These are phyloP conservation scores for Penicillium fuscoglaucum DNA, from an alignment of 2,329 filamentous ascomycete species.

Conservation along the genomic window DNA sequence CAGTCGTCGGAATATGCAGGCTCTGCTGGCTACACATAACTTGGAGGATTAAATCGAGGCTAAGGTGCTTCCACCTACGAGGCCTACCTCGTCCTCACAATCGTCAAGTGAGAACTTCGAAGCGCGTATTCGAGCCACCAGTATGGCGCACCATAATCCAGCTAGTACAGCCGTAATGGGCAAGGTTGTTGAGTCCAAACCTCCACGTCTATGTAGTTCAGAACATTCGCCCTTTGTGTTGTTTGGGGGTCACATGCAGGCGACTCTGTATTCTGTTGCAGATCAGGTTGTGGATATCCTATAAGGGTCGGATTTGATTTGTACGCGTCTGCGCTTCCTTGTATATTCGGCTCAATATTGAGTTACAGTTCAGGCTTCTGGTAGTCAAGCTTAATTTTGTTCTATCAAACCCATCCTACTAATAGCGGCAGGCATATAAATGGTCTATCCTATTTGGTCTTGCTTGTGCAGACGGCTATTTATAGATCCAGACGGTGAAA, in stretches of 20 bases:
- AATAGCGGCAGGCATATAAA: not conserved
- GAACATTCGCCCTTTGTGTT: not conserved
- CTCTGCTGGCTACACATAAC: too few relatives aligned
- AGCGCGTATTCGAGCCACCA: too few relatives aligned
- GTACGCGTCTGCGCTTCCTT: not conserved
- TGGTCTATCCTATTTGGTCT: not conserved
- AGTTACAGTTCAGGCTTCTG: not conserved
- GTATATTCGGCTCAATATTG: not conserved
- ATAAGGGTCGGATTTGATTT: not conserved
- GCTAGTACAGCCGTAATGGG: not conserved
- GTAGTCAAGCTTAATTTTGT: not conserved
- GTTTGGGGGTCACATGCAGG: not conserved
- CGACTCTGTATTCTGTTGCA: not conserved
- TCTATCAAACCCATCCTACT: not conserved
- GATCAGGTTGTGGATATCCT: not conserved
- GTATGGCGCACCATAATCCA: not conserved
- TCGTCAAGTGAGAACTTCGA: too few relatives aligned
- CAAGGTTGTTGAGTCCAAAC: not conserved
- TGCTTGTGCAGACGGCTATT: not conserved
- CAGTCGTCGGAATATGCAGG: too few relatives aligned
- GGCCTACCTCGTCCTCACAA: too few relatives aligned
- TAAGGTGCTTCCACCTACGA: too few relatives aligned
- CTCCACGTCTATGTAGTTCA: not conserved
- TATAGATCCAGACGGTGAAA: not conserved
- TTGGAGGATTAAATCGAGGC: too few relatives aligned